Conservation (phyloP, 305 asterid species). For the Caryopteris hybrid region DNA sequence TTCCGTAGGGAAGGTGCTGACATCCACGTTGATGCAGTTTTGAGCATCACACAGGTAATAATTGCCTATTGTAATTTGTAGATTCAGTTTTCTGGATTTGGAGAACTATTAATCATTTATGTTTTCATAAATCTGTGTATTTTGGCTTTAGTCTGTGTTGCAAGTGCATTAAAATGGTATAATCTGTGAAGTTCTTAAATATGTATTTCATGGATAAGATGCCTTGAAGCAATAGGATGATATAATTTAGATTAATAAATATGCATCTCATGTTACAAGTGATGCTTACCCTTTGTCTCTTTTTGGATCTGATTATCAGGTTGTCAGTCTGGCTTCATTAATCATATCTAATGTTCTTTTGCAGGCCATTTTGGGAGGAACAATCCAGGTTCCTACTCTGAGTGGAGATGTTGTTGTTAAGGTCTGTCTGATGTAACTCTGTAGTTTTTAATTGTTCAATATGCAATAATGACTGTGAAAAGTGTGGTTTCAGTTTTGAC, state of each 20-base stretch:
- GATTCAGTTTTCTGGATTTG: conserved; percentile 13
- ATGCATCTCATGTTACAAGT: not conserved
- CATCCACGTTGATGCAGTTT: conserved; percentile 81
- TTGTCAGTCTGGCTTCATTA: not conserved
- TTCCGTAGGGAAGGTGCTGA: conserved; percentile 95
- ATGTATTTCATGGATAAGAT: not conserved
- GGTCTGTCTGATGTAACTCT: conserved; percentile 43
- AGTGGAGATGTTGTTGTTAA: conserved; percentile 94
- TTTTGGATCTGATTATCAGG: conserved; percentile 1
- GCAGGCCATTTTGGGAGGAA: conserved; percentile 99
- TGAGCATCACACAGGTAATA: conserved; percentile 90
- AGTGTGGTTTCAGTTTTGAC: not conserved
- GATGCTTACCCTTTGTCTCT: not conserved
- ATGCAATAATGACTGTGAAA: not conserved
- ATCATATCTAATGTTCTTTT: conserved; percentile 18
- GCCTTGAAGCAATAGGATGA: not conserved
- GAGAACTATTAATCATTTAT: not conserved
- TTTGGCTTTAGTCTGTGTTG: not conserved
- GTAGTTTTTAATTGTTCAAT: not conserved
- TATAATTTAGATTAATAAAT: not conserved
- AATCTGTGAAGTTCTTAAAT: not conserved
- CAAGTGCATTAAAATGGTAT: not conserved
- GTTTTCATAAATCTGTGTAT: not conserved
- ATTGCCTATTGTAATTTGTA: not conserved
- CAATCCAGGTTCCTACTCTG: conserved; percentile 93